Evolutionary conservation across 345 rosid species (phyloP).

Genomic region (Diplotaxis tenuifolia): DNA sequence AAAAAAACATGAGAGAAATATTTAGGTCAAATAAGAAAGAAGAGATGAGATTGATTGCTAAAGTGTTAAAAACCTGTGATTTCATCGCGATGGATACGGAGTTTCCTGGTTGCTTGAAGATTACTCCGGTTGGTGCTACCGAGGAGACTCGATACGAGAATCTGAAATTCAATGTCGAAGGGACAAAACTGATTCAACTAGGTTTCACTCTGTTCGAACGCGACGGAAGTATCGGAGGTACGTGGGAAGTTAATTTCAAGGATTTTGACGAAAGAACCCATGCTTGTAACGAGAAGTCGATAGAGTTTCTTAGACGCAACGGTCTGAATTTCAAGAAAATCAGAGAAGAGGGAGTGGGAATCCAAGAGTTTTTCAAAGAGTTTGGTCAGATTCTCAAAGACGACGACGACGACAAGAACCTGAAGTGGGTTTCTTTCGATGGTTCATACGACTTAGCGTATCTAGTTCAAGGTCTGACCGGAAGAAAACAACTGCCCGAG

Average conservation of each 20-base stretch:
- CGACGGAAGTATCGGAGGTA: not conserved
- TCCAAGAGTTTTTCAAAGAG: not conserved
- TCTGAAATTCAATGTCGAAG: not conserved
- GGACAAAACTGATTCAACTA: constrained; percentile 9
- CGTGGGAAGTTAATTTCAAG: constrained; percentile 13
- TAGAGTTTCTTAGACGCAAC: not conserved
- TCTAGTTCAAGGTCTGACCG: not conserved
- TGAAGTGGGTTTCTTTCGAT: constrained; percentile 10
- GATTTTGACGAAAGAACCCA: not conserved
- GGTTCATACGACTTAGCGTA: constrained; percentile 15
- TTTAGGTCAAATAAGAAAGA: too few species aligned
- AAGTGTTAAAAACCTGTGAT: not conserved
- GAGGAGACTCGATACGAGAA: not conserved
- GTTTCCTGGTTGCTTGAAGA: constrained; percentile 7
- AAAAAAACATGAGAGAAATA: too few species aligned
- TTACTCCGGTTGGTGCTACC: not conserved
- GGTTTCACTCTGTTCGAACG: not conserved
- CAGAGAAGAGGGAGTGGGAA: not conserved
- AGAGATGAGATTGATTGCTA: too few species aligned
- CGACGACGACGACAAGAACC: not conserved
- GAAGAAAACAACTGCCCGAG: not conserved
- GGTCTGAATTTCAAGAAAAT: constrained; percentile 6
- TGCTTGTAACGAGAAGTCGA: not conserved
- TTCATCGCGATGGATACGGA: constrained; percentile 14
- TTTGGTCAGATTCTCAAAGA: not conserved